Evolutionary conservation across 2,329 filamentous ascomycete genomes (phyloP).

Genomic region (Knufia petricola): DNA sequence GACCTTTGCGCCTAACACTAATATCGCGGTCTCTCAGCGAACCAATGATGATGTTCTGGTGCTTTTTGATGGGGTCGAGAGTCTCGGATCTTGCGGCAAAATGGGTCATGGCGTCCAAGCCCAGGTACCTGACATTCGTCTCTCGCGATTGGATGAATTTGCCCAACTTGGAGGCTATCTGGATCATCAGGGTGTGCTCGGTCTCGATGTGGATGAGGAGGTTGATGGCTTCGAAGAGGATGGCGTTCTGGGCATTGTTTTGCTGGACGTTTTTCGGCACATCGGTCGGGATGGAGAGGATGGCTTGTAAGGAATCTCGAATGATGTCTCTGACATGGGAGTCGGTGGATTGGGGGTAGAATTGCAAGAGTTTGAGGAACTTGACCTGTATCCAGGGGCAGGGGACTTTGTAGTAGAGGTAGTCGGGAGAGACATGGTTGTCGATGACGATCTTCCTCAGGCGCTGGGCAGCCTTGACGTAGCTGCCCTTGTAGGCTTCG

Average conservation of each 20-base stretch:
- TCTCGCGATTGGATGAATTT: slow-evolving; percentile 95
- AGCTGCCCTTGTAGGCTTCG: slow-evolving; percentile 90
- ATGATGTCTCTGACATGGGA: slow-evolving; percentile 86
- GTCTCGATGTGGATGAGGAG: slow-evolving; percentile 96
- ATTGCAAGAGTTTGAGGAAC: slow-evolving; percentile 80
- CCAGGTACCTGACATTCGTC: slow-evolving; percentile 93
- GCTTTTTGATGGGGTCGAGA: slow-evolving; percentile 92
- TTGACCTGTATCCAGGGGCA: slow-evolving; percentile 98
- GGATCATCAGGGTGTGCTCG: slow-evolving; percentile 87
- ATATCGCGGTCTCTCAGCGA: slow-evolving; percentile 94
- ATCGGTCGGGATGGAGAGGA: slow-evolving; percentile 83
- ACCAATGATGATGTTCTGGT: slow-evolving; percentile 90
- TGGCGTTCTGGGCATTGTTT: slow-evolving; percentile 96
- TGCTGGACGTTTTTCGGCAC: slow-evolving; percentile 97
- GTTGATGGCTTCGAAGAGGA: slow-evolving; percentile 97
- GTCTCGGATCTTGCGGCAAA: slow-evolving; percentile 88
- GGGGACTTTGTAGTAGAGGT: slow-evolving; percentile 98
- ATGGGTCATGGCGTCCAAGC: slow-evolving; percentile 96
- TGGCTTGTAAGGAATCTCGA: slow-evolving; percentile 79
- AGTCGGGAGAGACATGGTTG: slow-evolving; percentile 78
- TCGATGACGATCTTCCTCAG: slow-evolving; percentile 87
- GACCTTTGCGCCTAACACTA: slow-evolving; percentile 86
- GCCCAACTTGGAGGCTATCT: slow-evolving; percentile 81
- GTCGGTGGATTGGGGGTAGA: slow-evolving; percentile 93
- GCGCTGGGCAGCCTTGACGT: slow-evolving; percentile 82